Conservation (phyloP, 257 asterid species). For the Nemophila menziesii region DNA sequence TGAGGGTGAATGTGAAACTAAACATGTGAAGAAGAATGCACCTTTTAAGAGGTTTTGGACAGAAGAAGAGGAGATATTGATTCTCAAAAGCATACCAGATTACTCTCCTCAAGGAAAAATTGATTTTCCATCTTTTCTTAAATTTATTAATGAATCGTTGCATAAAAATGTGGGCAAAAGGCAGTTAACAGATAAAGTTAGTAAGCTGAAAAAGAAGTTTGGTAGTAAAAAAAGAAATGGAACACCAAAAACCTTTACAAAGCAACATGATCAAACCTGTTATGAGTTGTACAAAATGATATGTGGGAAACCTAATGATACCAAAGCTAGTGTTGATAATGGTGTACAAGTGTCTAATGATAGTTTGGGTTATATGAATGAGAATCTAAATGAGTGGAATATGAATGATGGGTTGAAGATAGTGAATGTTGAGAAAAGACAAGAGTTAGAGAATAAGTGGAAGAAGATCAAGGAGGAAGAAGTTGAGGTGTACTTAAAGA, state of each 20-base stretch:
- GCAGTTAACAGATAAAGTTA: conserved; percentile 51
- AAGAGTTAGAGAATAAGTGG: conserved; percentile 31
- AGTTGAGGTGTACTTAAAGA: conserved; percentile 16
- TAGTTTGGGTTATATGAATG: neutral
- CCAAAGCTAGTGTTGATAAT: conserved; percentile 11
- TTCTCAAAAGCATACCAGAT: conserved; percentile 43
- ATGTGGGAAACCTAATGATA: conserved; percentile 33
- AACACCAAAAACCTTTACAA: conserved; percentile 20
- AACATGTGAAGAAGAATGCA: conserved; percentile 3
- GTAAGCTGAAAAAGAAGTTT: conserved; percentile 41
- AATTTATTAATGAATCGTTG: conserved; percentile 32
- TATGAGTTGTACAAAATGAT: conserved; percentile 33
- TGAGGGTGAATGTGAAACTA: too few species aligned
- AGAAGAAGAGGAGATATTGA: conserved; percentile 53
- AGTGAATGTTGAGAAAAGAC: conserved; percentile 19
- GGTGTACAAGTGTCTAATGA: too few species aligned
- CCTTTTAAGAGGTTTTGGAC: conserved; percentile 52
- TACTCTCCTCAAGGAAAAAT: conserved; percentile 8
- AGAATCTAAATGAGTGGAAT: too few species aligned
- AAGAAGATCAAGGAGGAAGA: conserved; percentile 22
- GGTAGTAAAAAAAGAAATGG: conserved; percentile 31
- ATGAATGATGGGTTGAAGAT: conserved; percentile 16
- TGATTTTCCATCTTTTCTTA: conserved; percentile 34
- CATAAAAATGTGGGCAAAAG: conserved; percentile 24
- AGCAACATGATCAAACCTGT: conserved; percentile 36